phyloP scores from a whole-genome alignment of 2,329 filamentous ascomycete genomes.

The Hymenoscyphus scutula region DNA sequence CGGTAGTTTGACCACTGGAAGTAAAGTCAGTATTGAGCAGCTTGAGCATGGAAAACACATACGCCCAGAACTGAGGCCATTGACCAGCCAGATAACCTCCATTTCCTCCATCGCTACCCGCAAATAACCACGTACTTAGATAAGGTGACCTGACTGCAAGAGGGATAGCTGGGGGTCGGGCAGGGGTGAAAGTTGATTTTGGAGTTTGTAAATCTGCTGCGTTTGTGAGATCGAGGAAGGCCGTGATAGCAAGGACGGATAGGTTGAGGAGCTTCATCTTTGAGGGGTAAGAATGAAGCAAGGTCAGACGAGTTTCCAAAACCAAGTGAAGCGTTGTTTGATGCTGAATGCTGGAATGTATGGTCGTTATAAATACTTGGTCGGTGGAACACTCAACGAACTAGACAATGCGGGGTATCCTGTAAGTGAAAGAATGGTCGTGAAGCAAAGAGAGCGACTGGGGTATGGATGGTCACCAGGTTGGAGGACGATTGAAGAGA shows the following conservation, averaged over 20 bases:
- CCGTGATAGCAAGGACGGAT: conserved; percentile 5
- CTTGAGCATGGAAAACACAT: conserved; percentile 36
- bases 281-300: not conserved
- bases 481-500: conserved; percentile 4
- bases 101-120: conserved; percentile 58
- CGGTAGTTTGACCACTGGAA: conserved; percentile 52
- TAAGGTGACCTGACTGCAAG: conserved; percentile 75
- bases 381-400: not conserved
- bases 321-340: not conserved
- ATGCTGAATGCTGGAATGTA: not conserved
- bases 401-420: not conserved
- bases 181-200: conserved; percentile 58
- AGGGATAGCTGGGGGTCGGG: conserved; percentile 65
- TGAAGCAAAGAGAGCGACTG: conserved; percentile 3
- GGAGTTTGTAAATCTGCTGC: not conserved
- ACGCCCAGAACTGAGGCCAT: conserved; percentile 71
- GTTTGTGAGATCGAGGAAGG: conserved; percentile 11
- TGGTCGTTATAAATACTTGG: not conserved
- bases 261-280: conserved; percentile 7
- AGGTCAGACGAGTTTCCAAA: not conserved
- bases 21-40: not conserved
- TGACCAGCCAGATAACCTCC: conserved; percentile 65
- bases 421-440: not conserved
- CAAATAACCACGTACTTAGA: conserved; percentile 66
- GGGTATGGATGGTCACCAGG: conserved; percentile 11